Conservation (phyloP, 2,329 filamentous ascomycete species). For the Myriosclerotinia duriaeana region DNA sequence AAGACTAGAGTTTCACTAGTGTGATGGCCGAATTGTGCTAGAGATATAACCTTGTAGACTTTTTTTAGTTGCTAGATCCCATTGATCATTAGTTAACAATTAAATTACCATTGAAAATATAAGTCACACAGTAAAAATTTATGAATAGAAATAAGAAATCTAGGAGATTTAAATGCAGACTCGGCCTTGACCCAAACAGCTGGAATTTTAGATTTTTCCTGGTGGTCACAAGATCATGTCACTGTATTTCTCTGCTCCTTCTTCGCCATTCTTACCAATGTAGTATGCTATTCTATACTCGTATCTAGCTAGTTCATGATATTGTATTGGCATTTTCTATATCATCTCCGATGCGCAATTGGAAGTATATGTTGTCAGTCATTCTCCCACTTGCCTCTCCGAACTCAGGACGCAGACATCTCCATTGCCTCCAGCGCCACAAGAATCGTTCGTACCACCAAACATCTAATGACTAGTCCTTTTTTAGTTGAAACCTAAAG, state of each 20-base stretch:
- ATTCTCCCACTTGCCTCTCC: not conserved
- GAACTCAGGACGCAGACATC: not conserved
- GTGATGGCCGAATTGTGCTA: too few species aligned
- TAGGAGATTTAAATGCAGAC: conserved; percentile 17
- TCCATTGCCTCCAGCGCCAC: not conserved
- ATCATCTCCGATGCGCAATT: not conserved
- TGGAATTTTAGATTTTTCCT: not conserved
- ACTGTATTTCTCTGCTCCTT: not conserved
- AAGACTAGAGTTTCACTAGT: not conserved
- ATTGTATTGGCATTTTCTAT: not conserved
- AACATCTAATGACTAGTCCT: not conserved
- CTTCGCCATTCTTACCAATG: conserved; percentile 3
- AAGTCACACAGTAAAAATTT: not conserved
- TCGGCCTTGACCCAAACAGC: not conserved
- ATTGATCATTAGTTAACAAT: not conserved
- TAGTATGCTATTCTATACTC: not conserved
- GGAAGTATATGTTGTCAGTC: not conserved
- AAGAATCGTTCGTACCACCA: not conserved
- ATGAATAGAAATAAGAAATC: not conserved
- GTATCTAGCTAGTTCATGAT: not conserved
- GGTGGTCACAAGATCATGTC: not conserved
- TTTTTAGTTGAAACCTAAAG: not conserved
- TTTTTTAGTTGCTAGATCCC: not conserved
- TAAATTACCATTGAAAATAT: too few species aligned
- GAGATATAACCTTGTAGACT: not conserved